Evolutionary conservation across 2,329 filamentous ascomycete genomes (phyloP).

Genomic region (Trichophyton simii): DNA sequence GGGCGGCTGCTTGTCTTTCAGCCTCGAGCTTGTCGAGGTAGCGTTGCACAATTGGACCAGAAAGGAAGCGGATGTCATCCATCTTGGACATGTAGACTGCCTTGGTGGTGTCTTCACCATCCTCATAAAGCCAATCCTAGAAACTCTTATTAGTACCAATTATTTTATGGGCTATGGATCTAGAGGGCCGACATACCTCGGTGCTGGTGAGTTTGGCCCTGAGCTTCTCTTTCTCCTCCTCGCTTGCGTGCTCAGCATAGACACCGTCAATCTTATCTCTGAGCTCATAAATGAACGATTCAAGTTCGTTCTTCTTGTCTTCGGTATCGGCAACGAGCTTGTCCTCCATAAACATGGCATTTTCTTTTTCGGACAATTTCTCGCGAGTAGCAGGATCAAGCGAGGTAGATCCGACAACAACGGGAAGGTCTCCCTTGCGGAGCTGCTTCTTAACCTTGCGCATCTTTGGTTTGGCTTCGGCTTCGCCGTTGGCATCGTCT

Average conservation of each 20-base stretch:
- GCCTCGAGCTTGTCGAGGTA: conserved; percentile 90
- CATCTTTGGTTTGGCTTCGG: conserved; percentile 63
- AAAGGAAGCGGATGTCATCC: conserved; percentile 83
- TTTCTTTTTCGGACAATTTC: conserved; percentile 65
- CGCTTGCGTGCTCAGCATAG: conserved; percentile 75
- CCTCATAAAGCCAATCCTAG: conserved; percentile 96
- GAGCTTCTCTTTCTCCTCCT: conserved; percentile 84
- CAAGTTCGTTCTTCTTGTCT: conserved; percentile 99
- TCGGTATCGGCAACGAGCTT: conserved; percentile 97
- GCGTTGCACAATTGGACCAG: conserved; percentile 82
- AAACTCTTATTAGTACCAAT: conserved; percentile 14
- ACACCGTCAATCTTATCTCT: conserved; percentile 89
- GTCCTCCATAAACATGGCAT: conserved; percentile 90
- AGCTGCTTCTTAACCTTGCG: conserved; percentile 99
- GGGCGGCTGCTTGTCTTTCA: conserved; percentile 59
- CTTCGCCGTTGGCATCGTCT: conserved; percentile 49
- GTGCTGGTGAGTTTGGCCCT: conserved; percentile 67
- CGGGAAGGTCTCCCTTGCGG: conserved; percentile 86
- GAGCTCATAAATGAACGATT: conserved; percentile 93
- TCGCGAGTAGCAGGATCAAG: conserved; percentile 59
- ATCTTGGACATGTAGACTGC: conserved; percentile 88
- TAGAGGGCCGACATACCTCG: conserved; percentile 55
- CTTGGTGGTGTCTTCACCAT: conserved; percentile 89
- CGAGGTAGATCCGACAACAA: conserved; percentile 69
- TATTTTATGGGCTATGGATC: neutral